Conservation (phyloP, 176 grass and related monocot genomes). For the Thalia dealbata region DNA sequence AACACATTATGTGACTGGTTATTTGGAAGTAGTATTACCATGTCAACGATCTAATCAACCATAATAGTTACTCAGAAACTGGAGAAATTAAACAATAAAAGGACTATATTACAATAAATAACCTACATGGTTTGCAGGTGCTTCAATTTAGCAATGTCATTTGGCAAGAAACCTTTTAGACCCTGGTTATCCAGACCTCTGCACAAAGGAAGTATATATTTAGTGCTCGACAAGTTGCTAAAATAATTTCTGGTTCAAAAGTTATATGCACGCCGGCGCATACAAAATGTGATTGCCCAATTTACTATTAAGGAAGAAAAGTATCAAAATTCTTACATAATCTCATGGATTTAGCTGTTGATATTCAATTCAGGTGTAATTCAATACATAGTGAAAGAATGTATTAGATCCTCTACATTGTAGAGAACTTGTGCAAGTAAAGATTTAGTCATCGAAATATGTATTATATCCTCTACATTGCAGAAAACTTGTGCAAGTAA, state of each 20-base stretch:
- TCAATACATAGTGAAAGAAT: too few species aligned
- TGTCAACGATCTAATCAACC: background rate
- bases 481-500: too few species aligned
- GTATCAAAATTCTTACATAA: background rate
- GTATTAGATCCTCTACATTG: too few species aligned
- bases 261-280: background rate
- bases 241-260: background rate
- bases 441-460: background rate
- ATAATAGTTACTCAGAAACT: background rate
- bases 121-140: constrained; percentile 86
- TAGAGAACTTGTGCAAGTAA: too few species aligned
- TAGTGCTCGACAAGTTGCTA: background rate
- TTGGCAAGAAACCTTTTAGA: constrained; percentile 63
- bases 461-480: too few species aligned
- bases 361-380: too few species aligned
- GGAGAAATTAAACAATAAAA: background rate
- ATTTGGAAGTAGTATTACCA: background rate
- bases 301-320: background rate
- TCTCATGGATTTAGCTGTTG: background rate
- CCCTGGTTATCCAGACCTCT: constrained; percentile 98
- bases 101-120: background rate
- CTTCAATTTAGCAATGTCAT: constrained; percentile 59
- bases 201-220: constrained; percentile 21
- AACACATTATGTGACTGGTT: background rate
- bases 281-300: background rate